These are phyloP conservation scores for Colletotrichum chrysophilum DNA, from an alignment of 2,329 filamentous ascomycete species.

Conservation along the genomic window DNA sequence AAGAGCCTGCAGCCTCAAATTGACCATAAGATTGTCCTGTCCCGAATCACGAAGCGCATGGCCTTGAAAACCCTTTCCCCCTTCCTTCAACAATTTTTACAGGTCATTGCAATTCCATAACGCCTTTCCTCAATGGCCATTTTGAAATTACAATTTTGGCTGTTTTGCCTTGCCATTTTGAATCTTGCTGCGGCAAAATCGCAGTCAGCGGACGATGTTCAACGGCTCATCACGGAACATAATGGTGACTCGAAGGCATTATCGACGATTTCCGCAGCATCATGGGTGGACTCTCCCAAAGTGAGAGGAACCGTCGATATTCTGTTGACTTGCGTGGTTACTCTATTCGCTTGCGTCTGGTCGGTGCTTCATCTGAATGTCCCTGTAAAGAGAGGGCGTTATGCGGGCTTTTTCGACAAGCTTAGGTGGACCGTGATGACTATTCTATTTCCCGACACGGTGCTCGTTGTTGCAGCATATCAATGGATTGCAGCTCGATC, in stretches of 20 bases:
- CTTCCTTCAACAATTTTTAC: background rate
- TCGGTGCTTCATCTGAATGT: conserved; percentile 42
- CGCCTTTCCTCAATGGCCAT: rapidly evolving
- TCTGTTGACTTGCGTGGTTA: conserved; percentile 35
- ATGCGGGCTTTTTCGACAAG: conserved; percentile 20
- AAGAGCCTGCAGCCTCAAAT: rapidly evolving
- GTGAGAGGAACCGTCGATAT: conserved; percentile 35
- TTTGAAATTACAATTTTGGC: background rate
- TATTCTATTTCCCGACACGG: conserved; percentile 35
- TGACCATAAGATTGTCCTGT: background rate
- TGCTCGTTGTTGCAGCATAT: conserved; percentile 28
- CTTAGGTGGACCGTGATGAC: conserved; percentile 33
- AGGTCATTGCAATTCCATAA: rapidly evolving
- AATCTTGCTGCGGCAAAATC: background rate
- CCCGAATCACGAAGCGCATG: background rate
- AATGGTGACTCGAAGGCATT: background rate
- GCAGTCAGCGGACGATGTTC: background rate
- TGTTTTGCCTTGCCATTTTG: background rate
- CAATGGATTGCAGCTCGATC: conserved; percentile 17
- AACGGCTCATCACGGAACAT: background rate
- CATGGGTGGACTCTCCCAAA: conserved; percentile 17
- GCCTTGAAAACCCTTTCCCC: rapidly evolving
- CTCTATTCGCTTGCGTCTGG: conserved; percentile 41
- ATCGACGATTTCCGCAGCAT: background rate
- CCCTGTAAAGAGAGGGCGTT: conserved; percentile 22